These are phyloP conservation scores for Herpetospermum pedunculosum DNA, from an alignment of 306 rosid genomes.

Conservation along the genomic window DNA sequence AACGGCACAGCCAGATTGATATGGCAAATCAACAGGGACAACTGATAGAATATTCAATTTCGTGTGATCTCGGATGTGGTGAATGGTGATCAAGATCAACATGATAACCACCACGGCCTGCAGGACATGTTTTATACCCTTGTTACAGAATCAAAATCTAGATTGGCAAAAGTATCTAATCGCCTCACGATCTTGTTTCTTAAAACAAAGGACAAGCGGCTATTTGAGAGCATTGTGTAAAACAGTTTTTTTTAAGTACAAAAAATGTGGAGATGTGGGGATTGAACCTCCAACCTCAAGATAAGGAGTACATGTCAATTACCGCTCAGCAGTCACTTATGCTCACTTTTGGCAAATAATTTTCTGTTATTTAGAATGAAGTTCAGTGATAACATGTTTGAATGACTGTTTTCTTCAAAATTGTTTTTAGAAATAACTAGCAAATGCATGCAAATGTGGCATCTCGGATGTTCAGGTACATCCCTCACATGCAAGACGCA, in stretches of 20 bases:
- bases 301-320: too few relatives aligned
- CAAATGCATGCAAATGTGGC: not conserved
- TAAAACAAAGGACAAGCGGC: not conserved
- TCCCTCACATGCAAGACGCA: not conserved
- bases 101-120: not conserved
- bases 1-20: not conserved
- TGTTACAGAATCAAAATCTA: not conserved
- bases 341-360: too few relatives aligned
- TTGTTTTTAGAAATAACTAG: too few relatives aligned
- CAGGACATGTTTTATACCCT: not conserved
- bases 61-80: not conserved
- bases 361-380: not conserved
- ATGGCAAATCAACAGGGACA: not conserved
- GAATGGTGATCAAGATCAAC: not conserved
- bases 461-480: not conserved
- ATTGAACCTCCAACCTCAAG: too few relatives aligned
- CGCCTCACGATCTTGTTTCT: not conserved
- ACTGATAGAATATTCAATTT: not conserved
- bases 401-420: not conserved
- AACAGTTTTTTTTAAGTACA: too few relatives aligned
- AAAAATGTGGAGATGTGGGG: too few relatives aligned
- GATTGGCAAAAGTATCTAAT: not conserved
- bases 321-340: too few relatives aligned
- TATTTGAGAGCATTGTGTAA: not conserved
- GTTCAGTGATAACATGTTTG: not conserved